Evolutionary conservation across 495 filamentous ascomycete species (phyloP), one percentile per base, ranked within the genome.

Genomic region (Penicillium ucsense): DNA sequence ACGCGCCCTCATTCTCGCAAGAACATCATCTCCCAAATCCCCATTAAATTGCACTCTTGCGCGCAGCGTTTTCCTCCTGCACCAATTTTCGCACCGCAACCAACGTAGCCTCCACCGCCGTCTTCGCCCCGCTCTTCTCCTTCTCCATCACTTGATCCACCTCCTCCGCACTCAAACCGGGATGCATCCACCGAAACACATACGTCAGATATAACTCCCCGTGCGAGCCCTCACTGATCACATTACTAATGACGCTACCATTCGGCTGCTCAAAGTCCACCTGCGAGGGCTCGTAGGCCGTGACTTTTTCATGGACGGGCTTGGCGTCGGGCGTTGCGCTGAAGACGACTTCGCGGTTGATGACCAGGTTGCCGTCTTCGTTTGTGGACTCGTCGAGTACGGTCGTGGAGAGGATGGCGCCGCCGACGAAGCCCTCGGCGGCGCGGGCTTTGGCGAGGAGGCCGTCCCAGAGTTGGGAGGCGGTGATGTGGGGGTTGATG

Each of bases 121-220:
- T 40, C 38, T 58, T 51, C n/a, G 55, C 53, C 57, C 57, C 60
- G 7, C 31, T 36, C 52, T 51, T 64, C 40, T 65, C 60, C 57
- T 59, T 59, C 59, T 55, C 47, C 12, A 52, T 31, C 47, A 62
- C 35, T 28, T 55, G 55, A 42, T 54, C 49, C 45, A 63, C 46
- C 8, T 66, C 65, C 20, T 64, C 66, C 40, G 54, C 42, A 8
- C 60, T 54, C 8, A 67, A 50, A 4, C 66, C 60, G 0, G 66
- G 62, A 42, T 76, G 61, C 8, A 57, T 60, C 68, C 72, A 76
- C 45, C 79, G 74, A 47, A 78, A 81, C 11, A 71, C 69, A 53
- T 76, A 81, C 3, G 77, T 81, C 63, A 81, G 64, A 29, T 67
- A 66, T 5, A 77, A 53, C 30, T 74, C 72, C 5, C 65, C 67